Percentiles rank a stretch among this genome's conserved stretches.
These are phyloP conservation scores for Leccinum solheimii DNA, from an alignment of 1,284 basidiomycete genomes.

Conservation along the genomic window DNA sequence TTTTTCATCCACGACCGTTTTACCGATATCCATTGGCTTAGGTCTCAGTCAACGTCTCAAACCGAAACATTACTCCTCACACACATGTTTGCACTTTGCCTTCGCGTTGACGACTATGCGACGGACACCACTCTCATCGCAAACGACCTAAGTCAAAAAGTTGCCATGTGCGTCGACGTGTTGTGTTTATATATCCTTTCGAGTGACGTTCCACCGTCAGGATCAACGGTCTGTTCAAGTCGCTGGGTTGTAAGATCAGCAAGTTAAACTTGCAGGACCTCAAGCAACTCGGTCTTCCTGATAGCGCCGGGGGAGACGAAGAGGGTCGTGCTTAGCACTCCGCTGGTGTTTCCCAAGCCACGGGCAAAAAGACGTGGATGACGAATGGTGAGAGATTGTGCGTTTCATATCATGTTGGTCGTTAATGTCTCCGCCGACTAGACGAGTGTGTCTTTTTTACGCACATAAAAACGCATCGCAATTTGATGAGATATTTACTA, in stretches of 20 bases:
- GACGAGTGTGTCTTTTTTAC: not conserved
- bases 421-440: not conserved
- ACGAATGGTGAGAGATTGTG: not conserved
- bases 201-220: slow-evolving; percentile 30
- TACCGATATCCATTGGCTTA: slow-evolving; percentile 30
- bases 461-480: not conserved
- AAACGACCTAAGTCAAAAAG: slow-evolving; percentile 66
- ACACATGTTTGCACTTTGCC: slow-evolving; percentile 77
- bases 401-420: not conserved
- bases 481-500: not conserved
- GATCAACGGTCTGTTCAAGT: slow-evolving; percentile 53
- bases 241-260: slow-evolving; percentile 67
- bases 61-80: slow-evolving; percentile 72
- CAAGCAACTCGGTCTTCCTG: slow-evolving; percentile 63
- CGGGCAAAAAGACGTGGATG: slow-evolving; percentile 28
- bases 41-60: slow-evolving; percentile 67
- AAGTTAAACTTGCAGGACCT: slow-evolving; percentile 63
- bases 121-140: slow-evolving; percentile 70
- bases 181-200: not conserved
- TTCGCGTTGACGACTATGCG: slow-evolving; percentile 75
- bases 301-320: slow-evolving; percentile 57
- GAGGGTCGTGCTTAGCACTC: slow-evolving; percentile 70
- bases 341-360: slow-evolving; percentile 77
- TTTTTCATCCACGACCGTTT: not conserved
- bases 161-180: slow-evolving; percentile 55